phyloP scores from a whole-genome alignment of 2,329 filamentous ascomycete genomes.

The Biscogniauxia mediterranea region DNA sequence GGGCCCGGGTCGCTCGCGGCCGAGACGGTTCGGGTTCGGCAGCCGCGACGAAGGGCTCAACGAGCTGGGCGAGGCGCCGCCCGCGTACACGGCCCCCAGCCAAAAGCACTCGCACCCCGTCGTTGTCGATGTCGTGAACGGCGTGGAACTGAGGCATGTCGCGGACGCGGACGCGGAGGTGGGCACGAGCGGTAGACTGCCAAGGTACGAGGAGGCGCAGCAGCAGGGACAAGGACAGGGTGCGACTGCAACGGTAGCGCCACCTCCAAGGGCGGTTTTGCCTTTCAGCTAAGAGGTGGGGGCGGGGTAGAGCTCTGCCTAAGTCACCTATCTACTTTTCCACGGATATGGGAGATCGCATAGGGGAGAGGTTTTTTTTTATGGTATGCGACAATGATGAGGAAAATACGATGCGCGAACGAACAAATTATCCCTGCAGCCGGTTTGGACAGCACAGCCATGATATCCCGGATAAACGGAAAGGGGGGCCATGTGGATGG shows the following conservation, averaged over 20 bases:
- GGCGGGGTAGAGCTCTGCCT: too few species aligned
- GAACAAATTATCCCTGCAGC: too few species aligned
- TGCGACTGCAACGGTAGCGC: conserved; percentile 6
- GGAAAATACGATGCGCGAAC: too few species aligned
- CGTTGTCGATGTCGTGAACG: conserved; percentile 13
- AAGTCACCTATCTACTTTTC: too few species aligned
- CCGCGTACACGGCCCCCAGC: conserved; percentile 26
- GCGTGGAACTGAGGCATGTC: conserved; percentile 21
- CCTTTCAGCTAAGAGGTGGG: conserved; percentile 7
- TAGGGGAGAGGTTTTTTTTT: too few species aligned
- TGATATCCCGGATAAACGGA: too few species aligned
- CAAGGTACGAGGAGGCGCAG: conserved; percentile 19
- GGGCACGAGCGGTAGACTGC: conserved; percentile 10
- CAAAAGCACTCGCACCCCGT: conserved; percentile 19
- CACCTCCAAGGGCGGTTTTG: conserved; percentile 22
- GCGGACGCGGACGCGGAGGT: conserved; percentile 7
- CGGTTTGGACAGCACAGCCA: too few species aligned
- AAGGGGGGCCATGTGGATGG: too few species aligned
- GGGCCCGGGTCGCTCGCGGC: conserved; percentile 8
- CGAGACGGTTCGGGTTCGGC: conserved; percentile 13
- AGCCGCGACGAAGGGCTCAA: conserved; percentile 33
- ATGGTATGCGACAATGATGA: too few species aligned
- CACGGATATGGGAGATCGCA: too few species aligned
- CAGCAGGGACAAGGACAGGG: neutral
- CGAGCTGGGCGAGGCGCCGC: conserved; percentile 34